Percentiles rank a stretch among this genome's conserved stretches.
These are phyloP conservation scores for Sporisorium exsertum DNA, from an alignment of 1,284 basidiomycete species.

Conservation along the genomic window DNA sequence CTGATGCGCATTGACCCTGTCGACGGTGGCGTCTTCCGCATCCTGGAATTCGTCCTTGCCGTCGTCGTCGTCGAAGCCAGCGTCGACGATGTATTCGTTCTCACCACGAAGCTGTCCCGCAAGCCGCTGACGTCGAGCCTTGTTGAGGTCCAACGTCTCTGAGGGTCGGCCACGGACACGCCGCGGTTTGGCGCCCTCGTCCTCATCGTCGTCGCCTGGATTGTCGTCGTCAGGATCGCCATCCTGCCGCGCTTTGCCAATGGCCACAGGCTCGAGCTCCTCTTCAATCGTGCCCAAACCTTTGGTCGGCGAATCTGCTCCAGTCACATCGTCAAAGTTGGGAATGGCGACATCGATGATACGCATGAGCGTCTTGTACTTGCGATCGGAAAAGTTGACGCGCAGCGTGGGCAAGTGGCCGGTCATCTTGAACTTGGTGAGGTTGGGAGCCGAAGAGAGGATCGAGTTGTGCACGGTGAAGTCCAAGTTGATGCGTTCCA, in stretches of 20 bases:
- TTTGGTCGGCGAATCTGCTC: constrained; percentile 20
- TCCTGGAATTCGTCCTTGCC: constrained; percentile 60
- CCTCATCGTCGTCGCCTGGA: constrained; percentile 16
- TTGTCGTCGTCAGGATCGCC: constrained; percentile 15
- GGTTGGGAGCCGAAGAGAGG: constrained; percentile 83
- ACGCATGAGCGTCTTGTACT: constrained; percentile 94
- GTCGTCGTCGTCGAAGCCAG: constrained; percentile 57
- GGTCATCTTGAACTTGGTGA: constrained; percentile 90
- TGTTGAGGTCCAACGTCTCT: constrained; percentile 56
- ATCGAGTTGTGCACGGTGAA: constrained; percentile 94
- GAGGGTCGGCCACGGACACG: constrained; percentile 29
- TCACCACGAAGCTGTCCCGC: constrained; percentile 61
- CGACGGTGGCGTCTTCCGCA: constrained; percentile 61
- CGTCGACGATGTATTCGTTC: constrained; percentile 59
- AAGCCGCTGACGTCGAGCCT: constrained; percentile 53
- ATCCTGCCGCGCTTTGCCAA: constrained; percentile 13
- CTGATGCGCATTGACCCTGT: constrained; percentile 75
- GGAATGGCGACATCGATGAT: constrained; percentile 93
- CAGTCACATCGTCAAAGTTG: constrained; percentile 76
- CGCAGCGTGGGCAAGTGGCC: constrained; percentile 89
- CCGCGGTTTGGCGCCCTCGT: constrained; percentile 18
- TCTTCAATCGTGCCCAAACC: constrained; percentile 44
- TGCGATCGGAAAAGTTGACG: constrained; percentile 93
- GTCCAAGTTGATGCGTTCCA: constrained; percentile 93
- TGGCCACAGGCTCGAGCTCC: constrained; percentile 37